Conservation (phyloP, 139 green algal species). For the Chlamydomonas sp. region DNA sequence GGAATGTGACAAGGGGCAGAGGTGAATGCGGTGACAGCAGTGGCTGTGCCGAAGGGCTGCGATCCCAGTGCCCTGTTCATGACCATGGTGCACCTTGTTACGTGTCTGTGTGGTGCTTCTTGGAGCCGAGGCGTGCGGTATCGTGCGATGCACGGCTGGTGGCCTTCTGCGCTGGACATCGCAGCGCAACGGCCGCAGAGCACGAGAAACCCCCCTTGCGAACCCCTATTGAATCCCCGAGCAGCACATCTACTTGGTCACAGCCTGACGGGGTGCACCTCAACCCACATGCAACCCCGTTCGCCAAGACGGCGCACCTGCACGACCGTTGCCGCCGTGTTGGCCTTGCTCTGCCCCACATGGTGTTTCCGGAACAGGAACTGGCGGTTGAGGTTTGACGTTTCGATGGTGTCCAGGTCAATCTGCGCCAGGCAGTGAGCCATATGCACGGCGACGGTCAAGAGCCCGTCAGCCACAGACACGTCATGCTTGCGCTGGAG, state of each 20-base stretch:
- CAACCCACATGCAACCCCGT: no score
- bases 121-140: no score
- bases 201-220: neutral
- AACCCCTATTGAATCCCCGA: slow-evolving; percentile 40
- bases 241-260: no score
- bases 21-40: no score
- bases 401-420: slow-evolving; percentile 99
- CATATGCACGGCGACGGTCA: neutral
- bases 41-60: neutral
- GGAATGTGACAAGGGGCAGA: neutral
- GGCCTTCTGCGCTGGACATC: no score
- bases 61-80: neutral
- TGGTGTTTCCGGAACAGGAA: slow-evolving; percentile 97
- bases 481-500: neutral
- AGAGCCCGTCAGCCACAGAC: neutral
- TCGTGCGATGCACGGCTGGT: no score
- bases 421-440: slow-evolving; percentile 70
- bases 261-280: no score
- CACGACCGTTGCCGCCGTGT: slow-evolving; percentile 87
- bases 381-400: slow-evolving; percentile 98
- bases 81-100: neutral
- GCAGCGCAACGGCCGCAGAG: no score
- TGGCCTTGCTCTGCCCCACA: slow-evolving; percentile 94
- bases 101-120: no score
- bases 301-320: neutral